Percentiles rank a stretch among this genome's conserved stretches.
These are phyloP conservation scores for Cladosporium colombiae DNA, from an alignment of 2,329 filamentous ascomycete genomes.

Conservation along the genomic window DNA sequence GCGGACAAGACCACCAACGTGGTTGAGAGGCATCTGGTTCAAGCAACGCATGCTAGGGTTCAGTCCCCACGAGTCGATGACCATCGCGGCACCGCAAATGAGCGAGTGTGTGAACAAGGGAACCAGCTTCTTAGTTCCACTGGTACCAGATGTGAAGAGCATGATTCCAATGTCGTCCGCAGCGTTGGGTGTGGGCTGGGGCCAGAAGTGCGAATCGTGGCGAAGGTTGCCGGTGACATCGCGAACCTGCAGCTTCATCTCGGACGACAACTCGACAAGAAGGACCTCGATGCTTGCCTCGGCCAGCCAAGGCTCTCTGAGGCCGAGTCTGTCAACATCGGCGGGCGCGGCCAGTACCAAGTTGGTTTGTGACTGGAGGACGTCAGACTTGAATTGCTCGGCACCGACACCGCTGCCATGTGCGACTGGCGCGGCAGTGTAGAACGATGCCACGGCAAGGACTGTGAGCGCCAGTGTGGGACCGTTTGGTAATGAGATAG, in stretches of 20 bases:
- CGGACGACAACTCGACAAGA: constrained; percentile 41
- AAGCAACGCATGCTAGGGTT: constrained; percentile 52
- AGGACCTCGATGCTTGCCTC: constrained; percentile 43
- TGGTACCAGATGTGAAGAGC: constrained; percentile 60
- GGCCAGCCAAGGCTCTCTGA: constrained; percentile 39
- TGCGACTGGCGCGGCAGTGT: constrained; percentile 56
- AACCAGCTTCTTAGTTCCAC: constrained; percentile 60
- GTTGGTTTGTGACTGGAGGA: constrained; percentile 50
- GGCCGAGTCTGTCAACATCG: constrained; percentile 44
- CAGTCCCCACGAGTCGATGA: constrained; percentile 57
- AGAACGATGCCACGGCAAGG: constrained; percentile 53
- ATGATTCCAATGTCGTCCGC: constrained; percentile 53
- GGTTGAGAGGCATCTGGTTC: constrained; percentile 63
- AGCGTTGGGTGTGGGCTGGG: constrained; percentile 37
- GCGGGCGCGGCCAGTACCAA: constrained; percentile 49
- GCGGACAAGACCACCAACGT: constrained; percentile 54
- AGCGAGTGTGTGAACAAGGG: constrained; percentile 55
- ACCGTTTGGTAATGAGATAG: constrained; percentile 56
- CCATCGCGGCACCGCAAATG: constrained; percentile 53
- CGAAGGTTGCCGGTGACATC: constrained; percentile 24
- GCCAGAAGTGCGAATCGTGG: constrained; percentile 5
- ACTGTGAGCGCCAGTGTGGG: constrained; percentile 54
- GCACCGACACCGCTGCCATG: constrained; percentile 46
- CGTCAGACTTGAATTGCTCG: constrained; percentile 55
- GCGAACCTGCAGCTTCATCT: constrained; percentile 41